These are phyloP conservation scores for Nicotiana otophora DNA, from an alignment of 257 asterid genomes.

Conservation along the genomic window DNA sequence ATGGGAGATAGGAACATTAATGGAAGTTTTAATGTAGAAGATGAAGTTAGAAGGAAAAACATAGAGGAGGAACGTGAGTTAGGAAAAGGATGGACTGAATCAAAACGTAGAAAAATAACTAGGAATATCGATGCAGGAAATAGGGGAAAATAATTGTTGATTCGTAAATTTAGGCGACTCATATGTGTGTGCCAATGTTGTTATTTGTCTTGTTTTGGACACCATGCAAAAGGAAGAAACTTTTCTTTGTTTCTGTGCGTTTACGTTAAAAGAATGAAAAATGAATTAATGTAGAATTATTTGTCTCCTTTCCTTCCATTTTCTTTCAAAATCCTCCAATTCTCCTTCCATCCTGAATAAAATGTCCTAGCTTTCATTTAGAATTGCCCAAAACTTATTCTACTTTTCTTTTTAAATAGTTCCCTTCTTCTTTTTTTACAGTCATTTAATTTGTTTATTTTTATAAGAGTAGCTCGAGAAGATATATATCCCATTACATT, in stretches of 20 bases:
- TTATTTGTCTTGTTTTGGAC: neutral
- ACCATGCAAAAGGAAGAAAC: neutral
- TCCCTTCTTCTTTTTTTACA: too few species aligned
- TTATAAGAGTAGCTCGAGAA: too few species aligned
- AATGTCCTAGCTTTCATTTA: too few species aligned
- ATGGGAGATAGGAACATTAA: neutral
- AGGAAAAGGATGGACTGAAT: neutral
- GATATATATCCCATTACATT: too few species aligned
- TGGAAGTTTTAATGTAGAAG: neutral
- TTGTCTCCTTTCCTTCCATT: too few species aligned
- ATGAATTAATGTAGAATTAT: too few species aligned
- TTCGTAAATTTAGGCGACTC: constrained; percentile 1
- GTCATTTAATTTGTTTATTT: too few species aligned
- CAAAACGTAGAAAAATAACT: neutral
- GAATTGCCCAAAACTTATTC: too few species aligned
- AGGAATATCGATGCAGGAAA: neutral
- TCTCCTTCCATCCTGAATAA: too few species aligned
- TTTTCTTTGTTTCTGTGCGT: neutral
- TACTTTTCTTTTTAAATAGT: too few species aligned
- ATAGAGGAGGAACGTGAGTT: neutral
- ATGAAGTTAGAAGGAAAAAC: neutral
- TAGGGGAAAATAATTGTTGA: neutral
- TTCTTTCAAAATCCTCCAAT: too few species aligned
- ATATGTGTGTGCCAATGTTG: neutral
- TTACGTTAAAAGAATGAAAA: too few species aligned